Evolutionary conservation across 805 yeast genomes (phyloP).

Genomic region (Lipomyces anomalus): DNA sequence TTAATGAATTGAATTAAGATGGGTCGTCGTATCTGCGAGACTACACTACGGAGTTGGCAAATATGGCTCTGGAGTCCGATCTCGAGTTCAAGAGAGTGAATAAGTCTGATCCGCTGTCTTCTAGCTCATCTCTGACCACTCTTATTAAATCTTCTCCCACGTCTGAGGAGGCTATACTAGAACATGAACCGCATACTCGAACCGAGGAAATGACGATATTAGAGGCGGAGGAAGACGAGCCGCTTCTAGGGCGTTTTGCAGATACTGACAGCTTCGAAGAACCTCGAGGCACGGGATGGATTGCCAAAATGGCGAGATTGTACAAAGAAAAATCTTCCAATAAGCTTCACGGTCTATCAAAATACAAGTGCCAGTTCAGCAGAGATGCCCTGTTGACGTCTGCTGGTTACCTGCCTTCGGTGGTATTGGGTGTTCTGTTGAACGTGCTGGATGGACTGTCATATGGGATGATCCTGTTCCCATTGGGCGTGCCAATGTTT

Average conservation of each 20-base stretch:
- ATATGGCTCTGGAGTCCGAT: conserved; percentile 10
- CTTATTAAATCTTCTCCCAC: conserved; percentile 10
- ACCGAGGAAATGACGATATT: neutral
- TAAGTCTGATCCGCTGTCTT: conserved; percentile 6
- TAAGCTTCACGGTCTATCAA: neutral
- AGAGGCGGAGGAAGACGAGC: neutral
- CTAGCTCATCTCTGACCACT: conserved; percentile 10
- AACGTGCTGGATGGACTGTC: conserved; percentile 90
- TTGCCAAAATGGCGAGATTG: neutral
- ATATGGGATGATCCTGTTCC: conserved; percentile 97
- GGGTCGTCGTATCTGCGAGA: conserved; percentile 10
- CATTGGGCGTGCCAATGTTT: conserved; percentile 75
- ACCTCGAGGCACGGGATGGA: neutral
- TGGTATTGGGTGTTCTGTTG: conserved; percentile 72
- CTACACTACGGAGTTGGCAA: conserved; percentile 23
- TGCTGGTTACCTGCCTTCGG: conserved; percentile 57
- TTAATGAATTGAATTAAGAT: neutral
- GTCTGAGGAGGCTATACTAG: conserved; percentile 1
- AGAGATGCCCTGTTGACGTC: conserved; percentile 1
- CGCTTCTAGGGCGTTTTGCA: neutral
- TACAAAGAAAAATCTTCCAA: neutral
- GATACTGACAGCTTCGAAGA: neutral
- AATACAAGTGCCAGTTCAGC: neutral
- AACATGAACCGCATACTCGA: neutral
- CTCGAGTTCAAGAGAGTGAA: neutral